Conservation (phyloP, 2,329 filamentous ascomycete species). For the Macrophomina phaseolina region DNA sequence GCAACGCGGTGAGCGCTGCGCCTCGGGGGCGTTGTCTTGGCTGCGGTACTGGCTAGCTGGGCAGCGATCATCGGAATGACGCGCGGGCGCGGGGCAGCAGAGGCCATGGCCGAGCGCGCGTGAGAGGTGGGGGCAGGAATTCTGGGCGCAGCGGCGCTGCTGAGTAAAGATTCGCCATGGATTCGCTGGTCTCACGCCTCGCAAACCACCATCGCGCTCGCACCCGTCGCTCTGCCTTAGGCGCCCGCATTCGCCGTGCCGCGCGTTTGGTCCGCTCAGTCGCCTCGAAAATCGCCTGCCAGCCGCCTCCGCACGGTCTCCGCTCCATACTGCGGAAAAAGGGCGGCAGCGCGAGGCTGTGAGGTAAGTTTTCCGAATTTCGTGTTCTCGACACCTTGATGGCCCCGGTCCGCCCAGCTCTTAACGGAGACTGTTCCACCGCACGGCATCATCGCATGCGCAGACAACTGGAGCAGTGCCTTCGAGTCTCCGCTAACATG, state of each 20-base stretch:
- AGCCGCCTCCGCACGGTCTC: not conserved
- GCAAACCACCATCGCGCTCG: constrained; percentile 8
- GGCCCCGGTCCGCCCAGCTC: constrained; percentile 10
- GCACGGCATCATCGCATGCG: constrained; percentile 9
- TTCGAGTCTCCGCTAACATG: constrained; percentile 11
- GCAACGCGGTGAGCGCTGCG: constrained; percentile 5
- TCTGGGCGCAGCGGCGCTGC: not conserved
- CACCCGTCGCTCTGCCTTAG: constrained; percentile 2
- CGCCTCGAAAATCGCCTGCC: not conserved
- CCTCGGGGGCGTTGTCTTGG: not conserved
- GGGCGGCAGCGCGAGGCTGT: not conserved
- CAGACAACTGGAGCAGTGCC: not conserved
- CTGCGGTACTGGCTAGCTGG: constrained; percentile 12
- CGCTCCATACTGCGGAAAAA: not conserved
- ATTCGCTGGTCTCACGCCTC: constrained; percentile 23
- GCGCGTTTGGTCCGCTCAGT: not conserved
- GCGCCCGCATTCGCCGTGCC: constrained; percentile 1
- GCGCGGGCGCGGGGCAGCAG: not conserved
- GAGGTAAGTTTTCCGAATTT: constrained; percentile 23
- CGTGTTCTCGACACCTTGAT: constrained; percentile 28
- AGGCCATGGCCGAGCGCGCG: constrained; percentile 5
- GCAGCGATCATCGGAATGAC: constrained; percentile 21
- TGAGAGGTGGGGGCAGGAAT: constrained; percentile 1
- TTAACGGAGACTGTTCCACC: constrained; percentile 11
- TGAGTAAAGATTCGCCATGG: constrained; percentile 26